Percentiles rank a stretch among this genome's conserved stretches.
These are phyloP conservation scores for Pseudonitzschia delicatissima DNA, from an alignment of 108 stramenopile species.

Conservation along the genomic window DNA sequence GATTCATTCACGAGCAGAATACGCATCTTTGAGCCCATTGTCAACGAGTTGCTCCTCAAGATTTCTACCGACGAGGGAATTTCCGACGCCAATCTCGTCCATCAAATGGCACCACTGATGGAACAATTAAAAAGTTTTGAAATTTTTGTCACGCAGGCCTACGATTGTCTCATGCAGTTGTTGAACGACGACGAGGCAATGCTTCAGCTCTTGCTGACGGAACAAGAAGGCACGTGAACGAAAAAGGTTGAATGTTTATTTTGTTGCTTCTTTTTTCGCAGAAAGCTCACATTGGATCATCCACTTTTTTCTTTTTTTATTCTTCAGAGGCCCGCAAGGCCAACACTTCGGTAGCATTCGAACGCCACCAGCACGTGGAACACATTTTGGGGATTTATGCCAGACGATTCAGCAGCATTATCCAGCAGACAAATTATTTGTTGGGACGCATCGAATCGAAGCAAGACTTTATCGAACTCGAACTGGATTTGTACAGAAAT, in stretches of 20 bases:
- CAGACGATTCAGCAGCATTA: constrained; percentile 60
- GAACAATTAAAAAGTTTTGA: constrained; percentile 82
- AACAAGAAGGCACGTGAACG: constrained; percentile 42
- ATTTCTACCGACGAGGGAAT: constrained; percentile 60
- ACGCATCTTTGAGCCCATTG: constrained; percentile 83
- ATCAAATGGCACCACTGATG: constrained; percentile 79
- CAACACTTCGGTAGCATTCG: constrained; percentile 44
- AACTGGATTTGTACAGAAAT: constrained; percentile 79
- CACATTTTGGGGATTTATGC: constrained; percentile 83
- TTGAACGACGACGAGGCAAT: constrained; percentile 83
- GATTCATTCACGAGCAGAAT: constrained; percentile 72
- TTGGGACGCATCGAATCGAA: constrained; percentile 77
- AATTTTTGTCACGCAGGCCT: constrained; percentile 65
- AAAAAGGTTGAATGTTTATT: background rate
- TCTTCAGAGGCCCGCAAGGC: constrained; percentile 32
- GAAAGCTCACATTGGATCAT: background rate
- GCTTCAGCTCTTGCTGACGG: constrained; percentile 74
- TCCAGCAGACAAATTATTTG: constrained; percentile 67
- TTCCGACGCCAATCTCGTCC: constrained; percentile 58
- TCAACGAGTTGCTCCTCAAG: constrained; percentile 63
- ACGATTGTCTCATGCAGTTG: constrained; percentile 65
- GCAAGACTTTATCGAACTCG: constrained; percentile 80
- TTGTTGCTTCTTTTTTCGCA: background rate
- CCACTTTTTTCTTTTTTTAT: background rate
- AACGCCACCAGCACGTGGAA: constrained; percentile 73